Conservation (phyloP, 192 early-diverging fungal species). For the Podila minutissima region DNA sequence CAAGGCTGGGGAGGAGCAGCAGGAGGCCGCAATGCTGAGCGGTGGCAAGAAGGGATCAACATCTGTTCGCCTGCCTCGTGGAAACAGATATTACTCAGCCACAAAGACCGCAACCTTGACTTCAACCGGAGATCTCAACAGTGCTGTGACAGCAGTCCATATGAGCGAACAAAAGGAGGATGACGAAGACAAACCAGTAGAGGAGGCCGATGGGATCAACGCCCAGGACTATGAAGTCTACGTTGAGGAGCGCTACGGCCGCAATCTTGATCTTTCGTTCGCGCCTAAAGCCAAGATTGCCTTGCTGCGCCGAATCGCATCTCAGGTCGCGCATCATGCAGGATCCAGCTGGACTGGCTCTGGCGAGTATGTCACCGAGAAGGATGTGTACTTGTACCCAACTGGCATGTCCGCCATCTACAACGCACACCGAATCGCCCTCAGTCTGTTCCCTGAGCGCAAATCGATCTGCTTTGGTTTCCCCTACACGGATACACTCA, state of each 20-base stretch:
- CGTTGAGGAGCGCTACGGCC: slow-evolving; percentile 95
- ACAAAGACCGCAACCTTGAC: not conserved
- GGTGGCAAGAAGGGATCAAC: slow-evolving; percentile 16
- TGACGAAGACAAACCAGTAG: slow-evolving; percentile 34
- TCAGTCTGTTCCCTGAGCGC: slow-evolving; percentile 52
- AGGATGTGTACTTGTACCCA: slow-evolving; percentile 90
- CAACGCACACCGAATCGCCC: slow-evolving; percentile 78
- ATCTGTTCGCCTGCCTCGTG: slow-evolving; percentile 28
- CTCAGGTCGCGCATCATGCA: slow-evolving; percentile 49
- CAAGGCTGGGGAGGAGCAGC: slow-evolving; percentile 58
- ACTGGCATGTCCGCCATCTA: slow-evolving; percentile 96
- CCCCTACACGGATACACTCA: slow-evolving; percentile 96
- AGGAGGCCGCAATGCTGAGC: slow-evolving; percentile 20
- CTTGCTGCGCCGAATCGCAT: slow-evolving; percentile 84
- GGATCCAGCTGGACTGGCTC: slow-evolving; percentile 53
- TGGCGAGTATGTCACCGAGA: slow-evolving; percentile 69
- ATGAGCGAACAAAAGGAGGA: slow-evolving; percentile 14
- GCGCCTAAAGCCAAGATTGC: slow-evolving; percentile 79
- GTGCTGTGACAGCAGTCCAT: slow-evolving; percentile 2
- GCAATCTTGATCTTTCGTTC: slow-evolving; percentile 79
- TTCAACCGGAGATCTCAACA: slow-evolving; percentile 2
- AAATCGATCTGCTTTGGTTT: slow-evolving; percentile 96
- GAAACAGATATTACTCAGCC: slow-evolving; percentile 32
- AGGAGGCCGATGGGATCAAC: slow-evolving; percentile 39
- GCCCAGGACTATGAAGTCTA: slow-evolving; percentile 70